Conservation (phyloP, 768 basidiomycete species). For the Trametes cingulata region DNA sequence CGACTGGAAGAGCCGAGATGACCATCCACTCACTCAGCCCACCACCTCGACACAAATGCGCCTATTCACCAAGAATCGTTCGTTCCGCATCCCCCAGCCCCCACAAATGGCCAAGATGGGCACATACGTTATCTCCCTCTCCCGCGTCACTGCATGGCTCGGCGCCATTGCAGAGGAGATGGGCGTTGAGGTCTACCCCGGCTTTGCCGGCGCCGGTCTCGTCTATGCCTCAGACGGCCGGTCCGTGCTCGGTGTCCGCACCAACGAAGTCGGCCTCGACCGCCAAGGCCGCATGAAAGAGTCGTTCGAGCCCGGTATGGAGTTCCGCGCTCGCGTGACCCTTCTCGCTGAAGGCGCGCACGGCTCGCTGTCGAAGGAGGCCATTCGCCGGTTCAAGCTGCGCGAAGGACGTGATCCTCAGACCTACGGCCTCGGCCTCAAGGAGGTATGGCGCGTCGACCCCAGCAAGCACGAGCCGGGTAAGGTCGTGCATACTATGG, state of each 20-base stretch:
- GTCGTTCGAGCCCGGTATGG: constrained; percentile 94
- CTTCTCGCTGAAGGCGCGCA: constrained; percentile 95
- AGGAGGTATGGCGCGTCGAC: constrained; percentile 95
- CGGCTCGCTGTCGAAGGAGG: constrained; percentile 83
- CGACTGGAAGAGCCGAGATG: constrained; percentile 65
- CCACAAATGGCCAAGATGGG: constrained; percentile 96
- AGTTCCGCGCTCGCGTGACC: constrained; percentile 89
- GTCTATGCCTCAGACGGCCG: constrained; percentile 65
- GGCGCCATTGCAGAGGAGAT: constrained; percentile 79
- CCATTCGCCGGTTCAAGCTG: constrained; percentile 72
- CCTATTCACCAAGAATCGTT: constrained; percentile 66
- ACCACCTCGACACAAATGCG: constrained; percentile 84
- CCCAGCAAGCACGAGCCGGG: constrained; percentile 63
- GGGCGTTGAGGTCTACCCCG: constrained; percentile 95
- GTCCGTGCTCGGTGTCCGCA: constrained; percentile 76
- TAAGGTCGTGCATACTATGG: constrained; percentile 90
- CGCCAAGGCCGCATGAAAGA: constrained; percentile 75
- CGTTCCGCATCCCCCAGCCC: constrained; percentile 89
- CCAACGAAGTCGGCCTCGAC: constrained; percentile 93
- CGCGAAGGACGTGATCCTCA: constrained; percentile 74
- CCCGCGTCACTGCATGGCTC: constrained; percentile 88
- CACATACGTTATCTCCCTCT: constrained; percentile 91
- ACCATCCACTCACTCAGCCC: constrained; percentile 80
- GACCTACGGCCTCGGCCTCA: constrained; percentile 94
- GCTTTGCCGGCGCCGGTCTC: constrained; percentile 89